phyloP scores from a whole-genome alignment of 2,329 filamentous ascomycete species.

The Diaporthe destruens region DNA sequence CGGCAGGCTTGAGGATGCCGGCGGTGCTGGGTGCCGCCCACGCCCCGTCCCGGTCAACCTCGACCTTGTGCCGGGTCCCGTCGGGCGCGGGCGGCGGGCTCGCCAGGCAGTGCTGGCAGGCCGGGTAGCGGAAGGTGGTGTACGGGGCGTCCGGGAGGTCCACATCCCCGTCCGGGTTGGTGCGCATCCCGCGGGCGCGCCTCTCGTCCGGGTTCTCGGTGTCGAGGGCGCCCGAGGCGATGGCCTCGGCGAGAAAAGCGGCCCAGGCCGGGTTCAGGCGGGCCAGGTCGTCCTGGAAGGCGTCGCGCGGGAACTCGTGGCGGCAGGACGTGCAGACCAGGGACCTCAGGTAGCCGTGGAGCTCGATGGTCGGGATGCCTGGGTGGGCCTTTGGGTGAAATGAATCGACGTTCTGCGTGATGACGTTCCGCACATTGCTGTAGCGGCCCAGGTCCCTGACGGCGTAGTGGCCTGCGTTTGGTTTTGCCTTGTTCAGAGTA shows the following conservation, averaged over 20 bases:
- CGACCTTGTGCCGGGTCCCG: conserved; percentile 69
- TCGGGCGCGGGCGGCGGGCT: conserved; percentile 69
- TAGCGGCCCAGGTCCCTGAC: conserved; percentile 78
- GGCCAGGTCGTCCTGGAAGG: conserved; percentile 82
- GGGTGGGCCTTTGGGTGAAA: conserved; percentile 88
- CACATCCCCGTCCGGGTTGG: conserved; percentile 95
- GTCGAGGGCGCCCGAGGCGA: conserved; percentile 80
- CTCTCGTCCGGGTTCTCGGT: conserved; percentile 82
- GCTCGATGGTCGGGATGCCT: conserved; percentile 79
- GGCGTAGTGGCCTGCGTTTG: conserved; percentile 84
- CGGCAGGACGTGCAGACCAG: conserved; percentile 85
- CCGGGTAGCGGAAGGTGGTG: conserved; percentile 89
- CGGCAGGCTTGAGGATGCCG: conserved; percentile 90
- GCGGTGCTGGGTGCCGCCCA: conserved; percentile 75
- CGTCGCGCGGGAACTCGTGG: conserved; percentile 75
- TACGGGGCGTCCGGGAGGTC: conserved; percentile 90
- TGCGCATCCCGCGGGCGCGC: conserved; percentile 76
- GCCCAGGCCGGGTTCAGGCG: conserved; percentile 89
- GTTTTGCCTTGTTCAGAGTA: conserved; percentile 79
- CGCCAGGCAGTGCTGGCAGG: conserved; percentile 83
- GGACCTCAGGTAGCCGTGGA: conserved; percentile 90
- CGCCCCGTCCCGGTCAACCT: conserved; percentile 84
- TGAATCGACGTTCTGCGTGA: conserved; percentile 98
- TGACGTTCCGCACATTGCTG: conserved; percentile 79
- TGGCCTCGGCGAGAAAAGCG: conserved; percentile 77